Percentiles rank a stretch among this genome's conserved stretches.
phyloP scores from a whole-genome alignment of 2,329 filamentous ascomycete genomes.

The Fusarium concolor region DNA sequence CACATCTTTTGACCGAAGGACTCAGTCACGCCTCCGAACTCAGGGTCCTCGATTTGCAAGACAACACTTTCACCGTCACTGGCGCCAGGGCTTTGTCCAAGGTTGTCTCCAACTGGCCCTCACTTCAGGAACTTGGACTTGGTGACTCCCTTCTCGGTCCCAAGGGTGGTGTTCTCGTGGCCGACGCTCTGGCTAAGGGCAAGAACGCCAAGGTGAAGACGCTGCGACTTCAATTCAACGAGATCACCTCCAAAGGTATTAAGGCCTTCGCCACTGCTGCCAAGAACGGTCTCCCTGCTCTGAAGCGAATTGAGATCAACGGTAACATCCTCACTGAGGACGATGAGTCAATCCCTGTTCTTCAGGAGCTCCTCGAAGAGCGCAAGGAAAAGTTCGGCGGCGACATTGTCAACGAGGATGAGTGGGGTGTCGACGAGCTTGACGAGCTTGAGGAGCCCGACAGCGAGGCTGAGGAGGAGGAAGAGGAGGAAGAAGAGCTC shows the following conservation, averaged over 20 bases:
- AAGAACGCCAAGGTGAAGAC: slow-evolving; percentile 83
- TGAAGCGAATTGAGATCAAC: slow-evolving; percentile 92
- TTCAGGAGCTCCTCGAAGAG: slow-evolving; percentile 78
- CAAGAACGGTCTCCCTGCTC: slow-evolving; percentile 74
- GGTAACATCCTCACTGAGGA: slow-evolving; percentile 95
- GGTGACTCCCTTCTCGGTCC: slow-evolving; percentile 87
- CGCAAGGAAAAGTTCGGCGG: slow-evolving; percentile 81
- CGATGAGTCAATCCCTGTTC: slow-evolving; percentile 74
- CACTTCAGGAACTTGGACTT: slow-evolving; percentile 84
- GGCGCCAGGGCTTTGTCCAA: slow-evolving; percentile 83
- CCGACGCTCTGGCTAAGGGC: slow-evolving; percentile 77
- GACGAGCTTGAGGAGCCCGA: slow-evolving; percentile 86
- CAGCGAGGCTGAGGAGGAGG: slow-evolving; percentile 74
- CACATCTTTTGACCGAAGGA: slow-evolving; percentile 81
- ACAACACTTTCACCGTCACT: slow-evolving; percentile 92
- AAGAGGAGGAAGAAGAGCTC: slow-evolving; percentile 74
- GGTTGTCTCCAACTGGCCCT: slow-evolving; percentile 79
- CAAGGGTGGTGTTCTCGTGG: slow-evolving; percentile 80
- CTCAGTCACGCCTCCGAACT: slow-evolving; percentile 77
- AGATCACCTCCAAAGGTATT: slow-evolving; percentile 83
- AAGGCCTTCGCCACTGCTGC: slow-evolving; percentile 77
- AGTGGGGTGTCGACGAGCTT: slow-evolving; percentile 87
- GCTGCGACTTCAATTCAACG: slow-evolving; percentile 91
- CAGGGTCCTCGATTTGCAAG: slow-evolving; percentile 87
- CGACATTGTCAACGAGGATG: slow-evolving; percentile 76